These are phyloP conservation scores for Suhomyces vadensis DNA, from an alignment of 805 yeast genomes.

Conservation along the genomic window DNA sequence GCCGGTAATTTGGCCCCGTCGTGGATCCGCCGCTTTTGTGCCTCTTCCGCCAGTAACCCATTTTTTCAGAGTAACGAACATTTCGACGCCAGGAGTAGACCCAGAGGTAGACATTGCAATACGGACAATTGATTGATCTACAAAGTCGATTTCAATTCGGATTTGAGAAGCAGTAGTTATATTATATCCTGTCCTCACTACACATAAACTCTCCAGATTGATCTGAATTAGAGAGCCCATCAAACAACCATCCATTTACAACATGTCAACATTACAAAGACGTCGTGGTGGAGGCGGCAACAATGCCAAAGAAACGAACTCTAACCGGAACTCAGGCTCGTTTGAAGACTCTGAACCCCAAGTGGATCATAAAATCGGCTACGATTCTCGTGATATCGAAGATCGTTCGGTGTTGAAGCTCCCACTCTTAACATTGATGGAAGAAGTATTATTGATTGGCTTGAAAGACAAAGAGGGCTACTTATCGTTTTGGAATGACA, in stretches of 20 bases:
- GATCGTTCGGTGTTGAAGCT: slow-evolving; percentile 39
- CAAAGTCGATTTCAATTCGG: too few species aligned
- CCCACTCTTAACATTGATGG: slow-evolving; percentile 91
- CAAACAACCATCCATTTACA: neutral
- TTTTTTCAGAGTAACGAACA: neutral
- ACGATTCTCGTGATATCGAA: slow-evolving; percentile 71
- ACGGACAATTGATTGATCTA: neutral
- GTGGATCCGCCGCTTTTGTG: too few species aligned
- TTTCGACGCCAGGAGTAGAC: too few species aligned
- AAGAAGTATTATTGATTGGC: slow-evolving; percentile 91
- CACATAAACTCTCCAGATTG: too few species aligned
- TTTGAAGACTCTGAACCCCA: slow-evolving; percentile 27
- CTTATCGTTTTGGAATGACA: slow-evolving; percentile 96
- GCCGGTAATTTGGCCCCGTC: too few species aligned
- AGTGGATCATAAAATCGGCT: slow-evolving; percentile 67
- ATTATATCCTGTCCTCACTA: too few species aligned
- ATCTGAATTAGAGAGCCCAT: neutral
- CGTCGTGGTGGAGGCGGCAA: slow-evolving; percentile 57
- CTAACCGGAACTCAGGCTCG: slow-evolving; percentile 20
- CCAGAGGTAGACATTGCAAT: neutral
- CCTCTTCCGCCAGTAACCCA: neutral
- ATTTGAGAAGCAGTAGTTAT: too few species aligned
- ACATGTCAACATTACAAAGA: slow-evolving; percentile 53
- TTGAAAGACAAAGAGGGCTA: slow-evolving; percentile 95
- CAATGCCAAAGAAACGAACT: slow-evolving; percentile 17